Evolutionary conservation across 176 grass and related monocot species (phyloP), one percentile per base, ranked within the genome.

Genomic region (Guadua angustifolia): DNA sequence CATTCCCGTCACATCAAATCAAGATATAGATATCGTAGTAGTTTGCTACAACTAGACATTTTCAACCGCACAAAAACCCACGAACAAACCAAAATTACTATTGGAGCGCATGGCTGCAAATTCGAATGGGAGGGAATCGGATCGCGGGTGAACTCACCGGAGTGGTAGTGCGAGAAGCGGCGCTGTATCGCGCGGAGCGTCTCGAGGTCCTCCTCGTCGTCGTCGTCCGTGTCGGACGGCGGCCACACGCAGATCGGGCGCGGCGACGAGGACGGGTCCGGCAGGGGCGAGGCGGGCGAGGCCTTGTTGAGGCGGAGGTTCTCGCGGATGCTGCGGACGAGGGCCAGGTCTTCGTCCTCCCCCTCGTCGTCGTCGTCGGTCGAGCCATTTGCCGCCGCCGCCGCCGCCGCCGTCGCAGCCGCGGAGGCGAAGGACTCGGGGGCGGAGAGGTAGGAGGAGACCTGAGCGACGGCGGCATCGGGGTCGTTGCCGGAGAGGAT

Each of bases 131-230:
- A 29, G 17, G 14, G 44, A 40, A 45, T 10, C 32, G 62, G 33
- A 78, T 64, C 50, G 51, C 51, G 4, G 17, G 40, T 9, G 51
- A 19, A 66, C 79, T 90, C 38, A 95, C 95, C 88, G 40, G 84
- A 84, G 18, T 95, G 82, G 66, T 95, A 95, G 29, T 89, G 87
- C 57, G 93, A 85, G 87, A 98, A 93, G 61, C 88, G 84, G 63
- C 82, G 88, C 87, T 98, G 91, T 80, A 98, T 95, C 39, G 82
- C 92, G 38, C 83, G 87, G 50, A 98, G 87, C 74, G 93, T 95
- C 73, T 93, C 91, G 60, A 90, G 82, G 91, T 97, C 93, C 16
- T 94, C 87, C 2, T 87, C 88, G 0, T 95, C 93, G 0, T 95
- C 93, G 0, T 95, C 91, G 16, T 92, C 95, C 7, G 87, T 70